Evolutionary conservation across 1,284 basidiomycete species (phyloP).

Genomic region (Cystobasidiaceae sp.): DNA sequence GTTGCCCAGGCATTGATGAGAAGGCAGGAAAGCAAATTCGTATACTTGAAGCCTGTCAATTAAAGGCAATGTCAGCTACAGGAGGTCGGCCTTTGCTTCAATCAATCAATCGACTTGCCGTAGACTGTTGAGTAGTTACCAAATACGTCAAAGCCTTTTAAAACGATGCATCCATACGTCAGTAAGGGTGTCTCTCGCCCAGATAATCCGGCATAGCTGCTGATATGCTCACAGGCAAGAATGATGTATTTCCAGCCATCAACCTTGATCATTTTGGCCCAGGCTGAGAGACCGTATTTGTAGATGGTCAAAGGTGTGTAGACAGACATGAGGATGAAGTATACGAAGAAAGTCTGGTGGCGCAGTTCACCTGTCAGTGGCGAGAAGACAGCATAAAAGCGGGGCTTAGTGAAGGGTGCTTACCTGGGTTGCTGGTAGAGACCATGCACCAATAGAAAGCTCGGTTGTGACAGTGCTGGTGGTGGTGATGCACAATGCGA

Average conservation of each 20-base stretch:
- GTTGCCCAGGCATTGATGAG: constrained; percentile 82
- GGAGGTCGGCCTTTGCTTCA: too few species aligned
- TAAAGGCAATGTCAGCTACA: too few species aligned
- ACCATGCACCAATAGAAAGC: constrained; percentile 63
- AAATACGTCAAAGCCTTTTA: constrained; percentile 19
- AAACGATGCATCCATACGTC: background rate
- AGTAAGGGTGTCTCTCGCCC: too few species aligned
- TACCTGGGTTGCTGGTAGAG: constrained; percentile 71
- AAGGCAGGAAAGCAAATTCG: constrained; percentile 77
- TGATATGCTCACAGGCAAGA: constrained; percentile 56
- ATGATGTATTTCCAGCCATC: constrained; percentile 83
- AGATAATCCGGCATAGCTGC: too few species aligned
- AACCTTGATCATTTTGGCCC: constrained; percentile 61
- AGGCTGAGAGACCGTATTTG: constrained; percentile 69
- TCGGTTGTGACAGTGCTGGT: constrained; percentile 77
- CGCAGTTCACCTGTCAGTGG: too few species aligned
- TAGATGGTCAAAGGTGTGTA: constrained; percentile 85
- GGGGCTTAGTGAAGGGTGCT: too few species aligned
- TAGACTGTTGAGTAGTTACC: constrained; percentile 23
- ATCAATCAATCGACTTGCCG: too few species aligned
- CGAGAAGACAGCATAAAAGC: too few species aligned
- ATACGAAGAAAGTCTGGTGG: constrained; percentile 48
- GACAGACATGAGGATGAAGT: constrained; percentile 64
- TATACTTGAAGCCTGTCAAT: constrained; percentile 82
- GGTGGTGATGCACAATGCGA: constrained; percentile 76